Evolutionary conservation across 2,329 filamentous ascomycete species (phyloP).

Genomic region (Bipolaris victoriae): DNA sequence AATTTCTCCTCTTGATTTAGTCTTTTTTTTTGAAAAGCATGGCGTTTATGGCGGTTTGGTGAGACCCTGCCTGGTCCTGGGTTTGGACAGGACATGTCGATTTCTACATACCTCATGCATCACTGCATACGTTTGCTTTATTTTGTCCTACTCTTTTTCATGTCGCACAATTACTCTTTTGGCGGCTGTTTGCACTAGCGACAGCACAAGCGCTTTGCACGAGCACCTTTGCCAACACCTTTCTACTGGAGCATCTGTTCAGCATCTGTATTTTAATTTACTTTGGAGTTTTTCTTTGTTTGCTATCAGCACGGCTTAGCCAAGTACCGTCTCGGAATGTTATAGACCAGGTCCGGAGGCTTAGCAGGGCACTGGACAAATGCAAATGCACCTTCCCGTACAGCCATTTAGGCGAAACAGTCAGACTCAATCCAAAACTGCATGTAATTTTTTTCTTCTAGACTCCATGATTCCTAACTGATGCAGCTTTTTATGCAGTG

Average conservation of each 20-base stretch:
- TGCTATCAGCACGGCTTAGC: slow-evolving; percentile 14
- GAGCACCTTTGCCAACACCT: slow-evolving; percentile 24
- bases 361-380: slow-evolving; percentile 12
- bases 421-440: slow-evolving; percentile 12
- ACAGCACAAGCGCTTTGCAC: slow-evolving; percentile 33
- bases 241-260: slow-evolving; percentile 17
- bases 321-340: slow-evolving; percentile 11
- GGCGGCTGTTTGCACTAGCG: slow-evolving; percentile 21
- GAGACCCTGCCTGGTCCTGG: slow-evolving; percentile 3
- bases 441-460: slow-evolving; percentile 10
- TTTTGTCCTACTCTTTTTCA: slow-evolving; percentile 1
- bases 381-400: slow-evolving; percentile 8
- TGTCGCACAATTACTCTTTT: slow-evolving; percentile 17
- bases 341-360: slow-evolving; percentile 10
- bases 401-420: slow-evolving; percentile 22
- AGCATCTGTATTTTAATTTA: slow-evolving; percentile 17
- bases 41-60: slow-evolving; percentile 23
- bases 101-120: slow-evolving; percentile 13
- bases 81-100: slow-evolving; percentile 8
- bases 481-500: slow-evolving; percentile 7
- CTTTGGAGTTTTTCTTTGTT: slow-evolving; percentile 22
- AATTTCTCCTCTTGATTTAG: slow-evolving; percentile 16
- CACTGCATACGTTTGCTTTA: slow-evolving; percentile 11
- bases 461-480: background rate
- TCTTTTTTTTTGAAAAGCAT: slow-evolving; percentile 27